phyloP scores from a whole-genome alignment of 306 rosid species.

The Ormosia semicastrata region DNA sequence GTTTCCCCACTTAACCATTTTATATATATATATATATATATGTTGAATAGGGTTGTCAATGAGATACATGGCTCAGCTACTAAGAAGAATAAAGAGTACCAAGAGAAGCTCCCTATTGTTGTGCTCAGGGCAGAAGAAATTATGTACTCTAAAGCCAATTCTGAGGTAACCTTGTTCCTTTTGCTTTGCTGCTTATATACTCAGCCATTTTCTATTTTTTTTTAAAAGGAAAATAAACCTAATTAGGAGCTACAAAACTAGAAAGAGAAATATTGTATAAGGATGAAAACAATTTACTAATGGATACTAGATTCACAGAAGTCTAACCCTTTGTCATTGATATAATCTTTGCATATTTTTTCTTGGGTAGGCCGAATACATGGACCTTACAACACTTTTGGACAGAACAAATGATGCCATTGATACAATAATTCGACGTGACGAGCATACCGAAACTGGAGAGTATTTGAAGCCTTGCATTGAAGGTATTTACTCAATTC shows the following conservation, averaged over 20 bases:
- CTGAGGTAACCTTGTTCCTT: constrained; percentile 49
- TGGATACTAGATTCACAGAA: neutral
- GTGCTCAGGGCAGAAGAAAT: constrained; percentile 77
- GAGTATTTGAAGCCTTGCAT: constrained; percentile 77
- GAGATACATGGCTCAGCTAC: constrained; percentile 61
- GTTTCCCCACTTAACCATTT: neutral
- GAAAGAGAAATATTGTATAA: neutral
- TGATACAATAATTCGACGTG: constrained; percentile 61
- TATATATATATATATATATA: too few species aligned
- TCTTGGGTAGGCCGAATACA: constrained; percentile 64
- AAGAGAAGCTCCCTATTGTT: constrained; percentile 79
- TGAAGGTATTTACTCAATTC: constrained; percentile 56
- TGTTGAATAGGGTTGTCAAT: constrained; percentile 52
- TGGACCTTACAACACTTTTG: constrained; percentile 64
- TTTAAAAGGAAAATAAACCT: neutral
- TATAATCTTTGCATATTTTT: neutral
- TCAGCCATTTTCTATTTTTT: neutral
- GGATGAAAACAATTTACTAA: neutral
- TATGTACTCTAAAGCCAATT: constrained; percentile 81
- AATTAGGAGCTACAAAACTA: neutral
- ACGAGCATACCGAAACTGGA: constrained; percentile 60
- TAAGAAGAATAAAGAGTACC: constrained; percentile 79
- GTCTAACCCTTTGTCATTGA: neutral
- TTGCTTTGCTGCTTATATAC: neutral
- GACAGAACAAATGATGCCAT: constrained; percentile 69